Evolutionary conservation across 331 rosid genomes (phyloP).

Genomic region (Phaseolus coccineus): DNA sequence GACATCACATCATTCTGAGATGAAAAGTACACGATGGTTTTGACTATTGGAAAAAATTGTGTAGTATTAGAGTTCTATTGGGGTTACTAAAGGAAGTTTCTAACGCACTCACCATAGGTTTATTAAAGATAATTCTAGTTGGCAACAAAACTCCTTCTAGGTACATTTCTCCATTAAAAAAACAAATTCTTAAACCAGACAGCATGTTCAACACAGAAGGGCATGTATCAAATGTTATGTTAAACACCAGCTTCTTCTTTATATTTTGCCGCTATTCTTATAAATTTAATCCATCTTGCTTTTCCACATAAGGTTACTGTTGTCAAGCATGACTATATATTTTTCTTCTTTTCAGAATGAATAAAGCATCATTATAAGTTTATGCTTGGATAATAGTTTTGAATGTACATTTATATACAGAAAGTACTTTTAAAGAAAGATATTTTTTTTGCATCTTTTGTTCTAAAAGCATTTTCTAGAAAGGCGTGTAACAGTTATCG

Average conservation of each 20-base stretch:
- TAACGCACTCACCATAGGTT: background rate
- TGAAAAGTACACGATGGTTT: background rate
- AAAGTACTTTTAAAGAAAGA: background rate
- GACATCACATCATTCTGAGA: background rate
- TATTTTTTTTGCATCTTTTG: background rate
- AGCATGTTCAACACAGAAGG: background rate
- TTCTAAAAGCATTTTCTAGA: background rate
- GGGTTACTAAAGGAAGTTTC: background rate
- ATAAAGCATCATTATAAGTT: slow-evolving; percentile 1
- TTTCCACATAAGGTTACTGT: background rate
- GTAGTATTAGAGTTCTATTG: background rate
- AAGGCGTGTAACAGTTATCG: background rate
- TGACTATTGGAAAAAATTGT: background rate
- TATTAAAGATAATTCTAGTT: slow-evolving; percentile 15
- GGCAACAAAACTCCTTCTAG: background rate
- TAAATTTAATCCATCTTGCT: background rate
- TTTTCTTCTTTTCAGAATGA: background rate
- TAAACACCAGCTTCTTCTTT: background rate
- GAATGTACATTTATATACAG: background rate
- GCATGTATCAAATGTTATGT: background rate
- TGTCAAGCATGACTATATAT: background rate
- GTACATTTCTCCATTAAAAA: background rate
- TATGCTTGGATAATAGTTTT: background rate
- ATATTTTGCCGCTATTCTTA: slow-evolving; percentile 15
- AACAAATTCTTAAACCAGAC: background rate